These are phyloP conservation scores for Hypoxylon sp. DNA, from an alignment of 2,329 filamentous ascomycete genomes.

Conservation along the genomic window DNA sequence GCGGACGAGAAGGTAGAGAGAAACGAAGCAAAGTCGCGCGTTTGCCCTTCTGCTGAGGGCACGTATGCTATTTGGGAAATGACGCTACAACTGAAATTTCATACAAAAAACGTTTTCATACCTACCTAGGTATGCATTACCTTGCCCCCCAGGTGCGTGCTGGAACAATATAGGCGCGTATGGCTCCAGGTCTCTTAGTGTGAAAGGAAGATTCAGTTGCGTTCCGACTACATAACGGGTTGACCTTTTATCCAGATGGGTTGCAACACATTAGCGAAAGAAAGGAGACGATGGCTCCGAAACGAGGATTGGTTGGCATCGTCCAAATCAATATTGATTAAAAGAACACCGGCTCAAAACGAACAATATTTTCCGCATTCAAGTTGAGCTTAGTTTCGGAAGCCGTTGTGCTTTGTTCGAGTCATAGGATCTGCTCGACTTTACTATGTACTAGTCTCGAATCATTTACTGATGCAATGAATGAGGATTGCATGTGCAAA, in stretches of 20 bases:
- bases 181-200: constrained; percentile 24
- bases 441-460: constrained; percentile 21
- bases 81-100: constrained; percentile 22
- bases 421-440: constrained; percentile 9
- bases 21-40: constrained; percentile 12
- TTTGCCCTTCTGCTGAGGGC: neutral
- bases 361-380: constrained; percentile 31
- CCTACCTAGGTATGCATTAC: constrained; percentile 1
- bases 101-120: constrained; percentile 23
- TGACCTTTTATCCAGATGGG: constrained; percentile 44
- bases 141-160: constrained; percentile 5
- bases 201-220: constrained; percentile 23
- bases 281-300: constrained; percentile 43
- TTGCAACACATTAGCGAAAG: constrained; percentile 34
- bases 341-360: constrained; percentile 21
- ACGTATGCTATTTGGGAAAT: constrained; percentile 10
- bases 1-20: constrained; percentile 18
- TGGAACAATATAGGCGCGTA: constrained; percentile 24
- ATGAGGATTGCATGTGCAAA: constrained; percentile 8
- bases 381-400: neutral
- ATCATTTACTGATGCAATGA: constrained; percentile 7
- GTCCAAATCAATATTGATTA: constrained; percentile 33
- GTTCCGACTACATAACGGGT: constrained; percentile 23
- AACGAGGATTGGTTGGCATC: constrained; percentile 30
- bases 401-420: constrained; percentile 1